Evolutionary conservation across 2,329 filamentous ascomycete species (phyloP), one percentile per base, ranked within the genome.

Genomic region (Neonectria coccinea): DNA sequence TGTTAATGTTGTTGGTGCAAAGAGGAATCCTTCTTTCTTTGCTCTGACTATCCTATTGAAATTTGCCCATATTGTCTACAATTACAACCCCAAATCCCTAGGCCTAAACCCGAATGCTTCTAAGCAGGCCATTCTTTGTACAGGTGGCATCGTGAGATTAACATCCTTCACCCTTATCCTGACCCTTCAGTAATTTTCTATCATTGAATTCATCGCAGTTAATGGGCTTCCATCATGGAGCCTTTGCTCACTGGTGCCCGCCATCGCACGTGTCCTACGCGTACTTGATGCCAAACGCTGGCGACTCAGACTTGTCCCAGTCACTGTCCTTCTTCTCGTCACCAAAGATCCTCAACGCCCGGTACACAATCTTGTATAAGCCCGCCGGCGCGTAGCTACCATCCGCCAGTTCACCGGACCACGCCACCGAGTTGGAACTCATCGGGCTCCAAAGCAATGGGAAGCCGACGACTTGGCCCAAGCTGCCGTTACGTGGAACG

Each of bases 311-410:
- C 1, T 76, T 70, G 27, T 87, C 85, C 75, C 84, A 88, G 53
- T 88, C 83, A 4, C 73, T 75, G 2, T 76, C 64, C 59, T 81
- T 77, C 14, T 76, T 73, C 36, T 76, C 74, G 61, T 88, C 79
- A 5, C 86, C 86, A 70, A 84, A 86, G 63, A 88, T 80, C 63
- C 80, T 81, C 66, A 88, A 73, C 2, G 85, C 82, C 61, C 80
- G 80, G 31, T 86, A 77, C 1, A 78, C 77, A 54, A 88, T 77
- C 73, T 81, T 83, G 75, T 88, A 88, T 29, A 72, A 70, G 11
- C 86, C 86, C 0, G 79, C 77, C 0, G 84, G 81, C 2, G 80
- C 85, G 64, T 83, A 86, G 1, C 70, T 77, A 14, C 84, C 85
- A 10, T 83, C 79, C 0, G 77, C 76, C 5, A 88, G 74, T 56